Evolutionary conservation across 176 grass and related monocot species (phyloP), one percentile per base, ranked within the genome.

Genomic region (Carex myosuroides): DNA sequence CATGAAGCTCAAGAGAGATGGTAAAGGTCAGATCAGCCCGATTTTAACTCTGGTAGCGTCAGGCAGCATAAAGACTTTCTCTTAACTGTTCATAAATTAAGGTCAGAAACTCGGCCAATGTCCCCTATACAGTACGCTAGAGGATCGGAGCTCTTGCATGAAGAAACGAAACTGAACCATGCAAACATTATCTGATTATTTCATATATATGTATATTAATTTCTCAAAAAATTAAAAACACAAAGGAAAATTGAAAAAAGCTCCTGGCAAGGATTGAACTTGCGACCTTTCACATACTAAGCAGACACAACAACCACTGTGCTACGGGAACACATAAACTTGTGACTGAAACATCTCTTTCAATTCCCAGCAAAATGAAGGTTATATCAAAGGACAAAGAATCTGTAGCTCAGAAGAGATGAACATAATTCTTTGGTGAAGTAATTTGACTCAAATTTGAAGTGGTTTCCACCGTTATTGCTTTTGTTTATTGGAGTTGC

Each of bases 231-330:
- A 13, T 11, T 64, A 84, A 35, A 84, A 84, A 14, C 10, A 57
- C 13, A 14, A 68, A 68, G 50, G 7, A 24, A 30, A 10, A 54
- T 2, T 9, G 22, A 77, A 74, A 59, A 24, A 62, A 85, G 88
- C 84, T 86, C 84, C 71, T 70, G 79, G 70, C 88, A 59, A 90
- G 84, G 79, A 84, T 90, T 70, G 88, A 90, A 90, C 88, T 90
- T 80, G 71, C 85, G 81, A 81, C 88, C 88, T 90, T 84, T 90
- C 79, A 63, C 88, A 93, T 97, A 97, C 91, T 91, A 97, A 97
- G 91, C 87, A 85, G 91, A 93, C 91, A 86, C 91, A 93, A 82
- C 82, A 90, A 89, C 85, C 87, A 87, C 87, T 91, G 90, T 89
- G 87, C 85, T 91, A 93, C 55, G 81, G 84, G 88, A 89, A 84